A percentile compares a stretch with the other conserved stretches of the same genome.
These are phyloP conservation scores for Monosporascus sp. DNA, from an alignment of 2,329 filamentous ascomycete species.

Conservation along the genomic window DNA sequence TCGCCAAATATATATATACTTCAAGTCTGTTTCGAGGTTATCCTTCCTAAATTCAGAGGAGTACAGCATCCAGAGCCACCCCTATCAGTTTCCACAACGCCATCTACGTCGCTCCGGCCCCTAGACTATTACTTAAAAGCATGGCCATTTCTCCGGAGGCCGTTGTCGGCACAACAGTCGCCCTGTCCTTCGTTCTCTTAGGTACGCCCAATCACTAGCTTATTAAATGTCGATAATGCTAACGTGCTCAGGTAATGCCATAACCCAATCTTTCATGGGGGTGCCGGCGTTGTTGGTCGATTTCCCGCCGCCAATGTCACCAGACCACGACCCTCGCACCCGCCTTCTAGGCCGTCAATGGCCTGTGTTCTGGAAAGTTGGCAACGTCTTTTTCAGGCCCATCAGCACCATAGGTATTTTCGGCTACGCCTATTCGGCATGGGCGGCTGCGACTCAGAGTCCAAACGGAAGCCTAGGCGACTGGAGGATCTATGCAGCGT, in stretches of 20 bases:
- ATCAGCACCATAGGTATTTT: conserved; percentile 43
- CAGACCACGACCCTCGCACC: conserved; percentile 35
- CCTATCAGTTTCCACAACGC: too few species aligned
- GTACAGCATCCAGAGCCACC: too few species aligned
- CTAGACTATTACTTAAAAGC: conserved; percentile 1
- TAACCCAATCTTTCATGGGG: conserved; percentile 48
- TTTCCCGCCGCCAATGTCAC: conserved; percentile 35
- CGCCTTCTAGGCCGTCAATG: conserved; percentile 42
- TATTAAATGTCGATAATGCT: not conserved
- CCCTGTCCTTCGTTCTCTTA: conserved; percentile 43
- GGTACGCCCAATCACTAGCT: conserved; percentile 25
- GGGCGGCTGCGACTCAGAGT: conserved; percentile 18
- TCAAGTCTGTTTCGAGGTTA: too few species aligned
- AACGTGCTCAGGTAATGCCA: conserved; percentile 38
- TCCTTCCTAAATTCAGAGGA: too few species aligned
- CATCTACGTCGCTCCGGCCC: too few species aligned
- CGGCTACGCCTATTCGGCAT: conserved; percentile 41
- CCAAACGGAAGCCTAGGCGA: conserved; percentile 26
- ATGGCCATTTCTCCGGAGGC: conserved; percentile 20
- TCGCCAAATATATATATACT: too few species aligned
- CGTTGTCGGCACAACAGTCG: conserved; percentile 39
- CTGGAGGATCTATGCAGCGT: conserved; percentile 38
- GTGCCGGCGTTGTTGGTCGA: conserved; percentile 42
- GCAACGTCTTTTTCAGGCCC: conserved; percentile 47
- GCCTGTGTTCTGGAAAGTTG: conserved; percentile 45